Base-by-base conservation (phyloP, 768 basidiomycete genomes). In the Tylopilus rubrobrunneus region DNA sequence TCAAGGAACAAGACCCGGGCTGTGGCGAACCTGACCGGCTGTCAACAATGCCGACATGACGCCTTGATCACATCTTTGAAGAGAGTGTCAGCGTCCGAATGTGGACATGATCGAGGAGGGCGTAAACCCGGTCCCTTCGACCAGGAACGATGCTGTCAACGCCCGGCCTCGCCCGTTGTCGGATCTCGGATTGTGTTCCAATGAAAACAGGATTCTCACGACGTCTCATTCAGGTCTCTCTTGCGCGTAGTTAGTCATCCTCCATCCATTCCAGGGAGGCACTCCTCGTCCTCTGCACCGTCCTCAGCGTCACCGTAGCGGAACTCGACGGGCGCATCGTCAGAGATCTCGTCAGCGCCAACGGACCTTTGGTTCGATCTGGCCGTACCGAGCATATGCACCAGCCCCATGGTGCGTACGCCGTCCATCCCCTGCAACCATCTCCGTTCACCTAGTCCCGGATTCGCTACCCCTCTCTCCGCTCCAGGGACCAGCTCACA, bases 381-480 rank as follows among this genome's bases (percentile, higher is more conserved):
- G 10, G 92, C 94, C 2, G 19, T 19, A 19, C 19, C 19, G 19
- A 19, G 19, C 19, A 19, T 19, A 19, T 19, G 19, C 19, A 19
- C 96, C 0, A 98, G 98, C 66, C 86, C 91, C 2, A 93, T 98
- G 91, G 92, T 90, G 29, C 47, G 74, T 55, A 8, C 14, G 12
- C 14, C 0, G 0, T 28, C 5, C 5, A 29, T 29, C 19, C 19
- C 5, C 29, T 29, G 5, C 29, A 29, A 9, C 29, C 6, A 29
- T 29, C 29, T 9, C 6, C 29, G 9, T 3, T 29, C 6, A 29
- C 29, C 45, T 0, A 29, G 5, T 9, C 29, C 9, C 56, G 94
- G 92, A 89, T 97, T 55, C 86, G 88, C 6, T 88, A 93, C 66
- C 76, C 98, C 3, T 84, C 92, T 0, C 78, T 96, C 3, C 79